A percentile compares a stretch with the other conserved stretches of the same genome.
Evolutionary conservation across 2,329 filamentous ascomycete species (phyloP).

Genomic region (Claviceps cyperi): DNA sequence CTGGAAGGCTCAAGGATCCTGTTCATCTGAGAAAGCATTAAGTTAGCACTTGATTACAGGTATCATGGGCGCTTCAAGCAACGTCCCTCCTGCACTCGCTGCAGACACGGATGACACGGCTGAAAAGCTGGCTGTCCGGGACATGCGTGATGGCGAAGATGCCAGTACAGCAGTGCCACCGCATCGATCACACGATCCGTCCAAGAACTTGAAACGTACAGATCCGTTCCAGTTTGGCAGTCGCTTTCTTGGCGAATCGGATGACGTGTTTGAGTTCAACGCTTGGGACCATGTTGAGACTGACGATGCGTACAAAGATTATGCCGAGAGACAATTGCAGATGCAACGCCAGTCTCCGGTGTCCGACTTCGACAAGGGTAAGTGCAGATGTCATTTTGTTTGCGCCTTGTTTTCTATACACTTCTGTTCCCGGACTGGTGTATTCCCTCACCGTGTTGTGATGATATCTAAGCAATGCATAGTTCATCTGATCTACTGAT

Average conservation of each 20-base stretch:
- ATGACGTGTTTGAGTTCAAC: slow-evolving; percentile 94
- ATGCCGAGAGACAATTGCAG: slow-evolving; percentile 69
- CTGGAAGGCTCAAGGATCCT: background rate
- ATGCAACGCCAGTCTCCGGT: slow-evolving; percentile 79
- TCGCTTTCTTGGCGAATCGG: slow-evolving; percentile 65
- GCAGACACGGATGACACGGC: slow-evolving; percentile 9
- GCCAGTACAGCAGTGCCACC: slow-evolving; percentile 26
- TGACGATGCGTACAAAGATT: slow-evolving; percentile 75
- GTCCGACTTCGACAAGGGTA: slow-evolving; percentile 81
- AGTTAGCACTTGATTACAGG: background rate
- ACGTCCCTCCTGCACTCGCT: slow-evolving; percentile 5
- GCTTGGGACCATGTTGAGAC: slow-evolving; percentile 97
- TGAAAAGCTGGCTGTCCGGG: slow-evolving; percentile 13
- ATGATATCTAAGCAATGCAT: slow-evolving; percentile 47
- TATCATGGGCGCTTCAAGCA: slow-evolving; percentile 9
- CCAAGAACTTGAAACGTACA: slow-evolving; percentile 65
- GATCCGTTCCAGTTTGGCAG: slow-evolving; percentile 96
- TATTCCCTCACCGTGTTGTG: slow-evolving; percentile 25
- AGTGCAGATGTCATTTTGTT: slow-evolving; percentile 17
- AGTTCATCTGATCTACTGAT: slow-evolving; percentile 60
- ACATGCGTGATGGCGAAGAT: slow-evolving; percentile 6
- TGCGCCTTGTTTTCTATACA: background rate
- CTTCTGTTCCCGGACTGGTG: background rate
- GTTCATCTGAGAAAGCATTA: background rate
- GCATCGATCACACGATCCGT: slow-evolving; percentile 57